These are phyloP conservation scores for Stemphylium lycopersici DNA, from an alignment of 2,329 filamentous ascomycete genomes.

Conservation along the genomic window DNA sequence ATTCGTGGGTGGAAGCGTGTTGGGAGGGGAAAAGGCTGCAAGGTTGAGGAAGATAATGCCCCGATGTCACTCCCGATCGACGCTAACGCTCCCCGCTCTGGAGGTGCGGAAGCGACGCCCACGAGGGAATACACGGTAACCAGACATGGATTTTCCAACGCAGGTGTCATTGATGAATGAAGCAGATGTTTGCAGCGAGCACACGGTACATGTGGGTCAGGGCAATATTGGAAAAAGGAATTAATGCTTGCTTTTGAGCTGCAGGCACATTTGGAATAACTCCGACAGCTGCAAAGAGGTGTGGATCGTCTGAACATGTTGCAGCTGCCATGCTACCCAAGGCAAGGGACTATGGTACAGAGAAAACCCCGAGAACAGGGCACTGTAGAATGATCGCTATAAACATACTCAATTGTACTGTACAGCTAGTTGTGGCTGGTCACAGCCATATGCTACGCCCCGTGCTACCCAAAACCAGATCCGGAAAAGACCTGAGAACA, in stretches of 20 bases:
- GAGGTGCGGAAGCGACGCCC: neutral
- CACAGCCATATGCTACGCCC: too few species aligned
- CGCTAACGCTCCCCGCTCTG: neutral
- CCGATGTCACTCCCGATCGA: neutral
- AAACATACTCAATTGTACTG: neutral
- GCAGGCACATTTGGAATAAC: neutral
- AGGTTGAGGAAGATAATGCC: neutral
- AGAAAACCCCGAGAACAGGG: neutral
- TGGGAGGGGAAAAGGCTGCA: neutral
- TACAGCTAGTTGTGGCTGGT: neutral
- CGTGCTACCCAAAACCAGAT: too few species aligned
- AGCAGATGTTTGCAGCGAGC: neutral
- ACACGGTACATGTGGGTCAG: too few species aligned
- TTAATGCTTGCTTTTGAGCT: neutral
- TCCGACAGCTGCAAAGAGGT: neutral
- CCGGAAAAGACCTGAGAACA: too few species aligned
- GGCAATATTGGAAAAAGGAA: neutral
- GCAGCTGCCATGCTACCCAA: neutral
- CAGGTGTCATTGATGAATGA: neutral
- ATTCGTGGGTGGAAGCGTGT: neutral
- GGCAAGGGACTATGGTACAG: neutral
- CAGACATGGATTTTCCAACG: neutral
- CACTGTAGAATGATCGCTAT: neutral
- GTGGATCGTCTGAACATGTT: neutral
- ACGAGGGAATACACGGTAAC: neutral